Base-by-base conservation (phyloP, 805 yeast genomes). In the Groenewaldozyma tartarivorans region DNA sequence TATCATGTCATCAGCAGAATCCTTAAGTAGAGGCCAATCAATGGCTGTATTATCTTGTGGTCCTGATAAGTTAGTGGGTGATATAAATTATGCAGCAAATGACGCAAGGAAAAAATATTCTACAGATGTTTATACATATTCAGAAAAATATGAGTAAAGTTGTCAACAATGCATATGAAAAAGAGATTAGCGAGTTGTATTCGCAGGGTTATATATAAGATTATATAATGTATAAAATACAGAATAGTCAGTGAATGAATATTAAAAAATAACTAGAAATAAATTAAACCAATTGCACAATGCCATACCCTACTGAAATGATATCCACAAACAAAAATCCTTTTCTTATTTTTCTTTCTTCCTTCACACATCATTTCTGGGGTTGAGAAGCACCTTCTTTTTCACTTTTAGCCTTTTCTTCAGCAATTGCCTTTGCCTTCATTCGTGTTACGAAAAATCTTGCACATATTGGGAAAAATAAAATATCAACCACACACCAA, bases 401-500 rank as follows among this genome's bases (percentile, higher is more conserved):
- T 24, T 13, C 13, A 13, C 13, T 13, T 13, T 21, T 35, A 16
- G 38, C 38, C 4, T 9, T 5, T 9, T 35, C 40, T 13, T 29
- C 40, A 5, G 35, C 35, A 16, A 19, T 22, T 7, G 39, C 39
- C 22, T 35, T 20, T 33, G 29, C 22, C 17, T 3, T 29, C 40
- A 41, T 36, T 21, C 35, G 13, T 5, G 6, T 20, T n/a, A 26
- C 44, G 4, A 35, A 36, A 17, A 41, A 41, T 37, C 24, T 41
- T 11, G 36, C 20, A 11, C 20, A 31, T 19, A 41, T 30, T 5
- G 47, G 45, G 22, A 29, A 31, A 15, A 33, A 4, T 7, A n/a
- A 20, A 17, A 33, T 30, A 42, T 74, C 69, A 11, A 79, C 20
- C 2, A 67, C 82, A 22, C 70, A 64, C 86, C 87, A 81, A 1